These are phyloP conservation scores for Kockiozyma suomiensis DNA, from an alignment of 805 yeast species.

Conservation along the genomic window DNA sequence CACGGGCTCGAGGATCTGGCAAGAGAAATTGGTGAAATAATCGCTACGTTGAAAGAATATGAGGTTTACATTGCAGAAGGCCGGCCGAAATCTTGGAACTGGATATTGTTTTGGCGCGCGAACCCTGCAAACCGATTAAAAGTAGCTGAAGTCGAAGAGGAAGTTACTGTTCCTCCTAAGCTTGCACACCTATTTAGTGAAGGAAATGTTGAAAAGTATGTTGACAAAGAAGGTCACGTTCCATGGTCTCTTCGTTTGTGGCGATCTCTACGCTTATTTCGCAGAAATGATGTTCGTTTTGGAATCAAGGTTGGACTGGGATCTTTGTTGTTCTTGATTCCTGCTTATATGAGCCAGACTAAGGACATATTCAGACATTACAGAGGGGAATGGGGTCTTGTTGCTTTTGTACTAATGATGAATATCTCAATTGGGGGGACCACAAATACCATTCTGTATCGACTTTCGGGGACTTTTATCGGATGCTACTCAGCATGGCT, in stretches of 20 bases:
- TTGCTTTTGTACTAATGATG: slow-evolving; percentile 80
- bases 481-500: slow-evolving; percentile 47
- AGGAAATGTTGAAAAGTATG: slow-evolving; percentile 16
- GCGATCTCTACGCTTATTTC: slow-evolving; percentile 52
- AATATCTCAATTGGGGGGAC: slow-evolving; percentile 85
- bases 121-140: slow-evolving; percentile 14
- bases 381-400: slow-evolving; percentile 84
- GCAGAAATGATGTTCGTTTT: slow-evolving; percentile 71
- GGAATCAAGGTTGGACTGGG: slow-evolving; percentile 81
- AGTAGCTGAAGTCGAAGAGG: slow-evolving; percentile 5
- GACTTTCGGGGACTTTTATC: slow-evolving; percentile 68
- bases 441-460: slow-evolving; percentile 41
- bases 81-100: slow-evolving; percentile 49
- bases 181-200: slow-evolving; percentile 27
- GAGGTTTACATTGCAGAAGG: slow-evolving; percentile 33
- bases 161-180: slow-evolving; percentile 29
- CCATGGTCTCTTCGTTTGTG: slow-evolving; percentile 38
- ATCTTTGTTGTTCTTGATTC: slow-evolving; percentile 61
- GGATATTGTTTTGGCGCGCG: slow-evolving; percentile 57
- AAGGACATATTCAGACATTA: slow-evolving; percentile 58
- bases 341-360: slow-evolving; percentile 66
- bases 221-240: background rate
- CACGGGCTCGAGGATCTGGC: slow-evolving; percentile 65
- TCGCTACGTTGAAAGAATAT: slow-evolving; percentile 46
- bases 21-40: slow-evolving; percentile 50